These are phyloP conservation scores for Mycena filopes DNA, from an alignment of 768 basidiomycete species.

Conservation along the genomic window DNA sequence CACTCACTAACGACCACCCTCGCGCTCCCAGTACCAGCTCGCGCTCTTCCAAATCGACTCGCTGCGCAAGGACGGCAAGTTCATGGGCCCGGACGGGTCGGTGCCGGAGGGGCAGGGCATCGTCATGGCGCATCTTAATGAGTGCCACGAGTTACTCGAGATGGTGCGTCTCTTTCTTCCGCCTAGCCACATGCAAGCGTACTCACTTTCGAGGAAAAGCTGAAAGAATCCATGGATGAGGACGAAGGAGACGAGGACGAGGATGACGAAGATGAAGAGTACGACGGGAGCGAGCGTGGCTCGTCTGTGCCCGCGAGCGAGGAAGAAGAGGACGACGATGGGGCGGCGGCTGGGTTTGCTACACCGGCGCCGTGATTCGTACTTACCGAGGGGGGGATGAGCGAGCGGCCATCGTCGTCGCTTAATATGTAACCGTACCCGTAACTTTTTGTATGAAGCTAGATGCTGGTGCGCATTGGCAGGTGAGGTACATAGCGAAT, in stretches of 20 bases:
- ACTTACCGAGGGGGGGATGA: no score
- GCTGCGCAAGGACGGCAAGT: constrained; percentile 92
- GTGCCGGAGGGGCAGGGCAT: constrained; percentile 98
- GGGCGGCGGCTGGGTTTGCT: not conserved
- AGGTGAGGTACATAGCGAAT: no score
- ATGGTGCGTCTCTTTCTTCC: constrained; percentile 66
- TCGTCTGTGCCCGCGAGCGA: constrained; percentile 24
- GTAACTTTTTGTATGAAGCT: constrained; percentile 1
- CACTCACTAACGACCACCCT: constrained; percentile 1
- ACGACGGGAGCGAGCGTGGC: constrained; percentile 12
- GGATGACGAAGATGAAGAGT: constrained; percentile 22
- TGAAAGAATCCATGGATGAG: constrained; percentile 32
- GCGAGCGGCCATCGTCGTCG: no score
- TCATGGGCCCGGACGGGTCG: constrained; percentile 85
- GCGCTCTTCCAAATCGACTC: constrained; percentile 96
- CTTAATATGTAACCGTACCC: constrained; percentile 1
- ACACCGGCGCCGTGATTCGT: no score
- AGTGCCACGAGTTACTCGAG: constrained; percentile 95
- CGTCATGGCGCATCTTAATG: constrained; percentile 93
- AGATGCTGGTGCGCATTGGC: no score
- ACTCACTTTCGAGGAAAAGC: not conserved
- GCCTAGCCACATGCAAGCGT: not conserved
- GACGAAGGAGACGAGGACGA: constrained; percentile 25
- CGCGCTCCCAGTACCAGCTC: constrained; percentile 79
- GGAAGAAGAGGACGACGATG: constrained; percentile 15